phyloP scores from a whole-genome alignment of 495 filamentous ascomycete species.

The Trichocladium uniseriatum region DNA sequence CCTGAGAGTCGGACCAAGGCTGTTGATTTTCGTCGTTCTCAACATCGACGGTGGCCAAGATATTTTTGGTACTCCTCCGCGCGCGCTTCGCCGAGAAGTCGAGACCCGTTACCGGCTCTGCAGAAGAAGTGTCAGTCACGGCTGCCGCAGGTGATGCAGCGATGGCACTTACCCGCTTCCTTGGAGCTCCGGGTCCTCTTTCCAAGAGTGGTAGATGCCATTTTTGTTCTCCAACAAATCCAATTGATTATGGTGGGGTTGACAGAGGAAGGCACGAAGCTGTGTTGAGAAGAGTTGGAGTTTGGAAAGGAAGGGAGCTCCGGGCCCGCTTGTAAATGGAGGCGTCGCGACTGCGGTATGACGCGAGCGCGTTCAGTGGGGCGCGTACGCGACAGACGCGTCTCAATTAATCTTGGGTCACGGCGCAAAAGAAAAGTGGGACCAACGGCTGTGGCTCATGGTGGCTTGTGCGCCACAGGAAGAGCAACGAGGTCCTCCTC shows the following conservation, averaged over 20 bases:
- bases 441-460: too few relatives aligned
- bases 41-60: constrained; percentile 28
- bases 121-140: constrained; percentile 25
- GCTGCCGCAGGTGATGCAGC: constrained; percentile 9
- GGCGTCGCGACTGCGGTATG: constrained; percentile 5
- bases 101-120: constrained; percentile 15
- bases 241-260: constrained; percentile 12
- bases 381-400: constrained; percentile 12
- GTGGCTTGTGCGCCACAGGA: too few relatives aligned
- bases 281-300: neutral
- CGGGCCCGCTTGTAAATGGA: constrained; percentile 10
- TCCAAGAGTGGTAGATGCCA: constrained; percentile 58
- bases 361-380: constrained; percentile 23
- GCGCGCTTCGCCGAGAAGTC: constrained; percentile 49
- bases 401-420: constrained; percentile 14
- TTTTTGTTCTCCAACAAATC: constrained; percentile 26
- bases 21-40: constrained; percentile 30
- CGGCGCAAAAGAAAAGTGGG: neutral
- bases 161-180: constrained; percentile 46
- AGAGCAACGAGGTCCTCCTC: too few relatives aligned
- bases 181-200: constrained; percentile 58
- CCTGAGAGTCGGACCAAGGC: constrained; percentile 3
- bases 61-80: constrained; percentile 37
- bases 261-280: constrained; percentile 20
- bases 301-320: constrained; percentile 6